These are phyloP conservation scores for Termitomyces sp. DNA, from an alignment of 768 basidiomycete species.

Conservation along the genomic window DNA sequence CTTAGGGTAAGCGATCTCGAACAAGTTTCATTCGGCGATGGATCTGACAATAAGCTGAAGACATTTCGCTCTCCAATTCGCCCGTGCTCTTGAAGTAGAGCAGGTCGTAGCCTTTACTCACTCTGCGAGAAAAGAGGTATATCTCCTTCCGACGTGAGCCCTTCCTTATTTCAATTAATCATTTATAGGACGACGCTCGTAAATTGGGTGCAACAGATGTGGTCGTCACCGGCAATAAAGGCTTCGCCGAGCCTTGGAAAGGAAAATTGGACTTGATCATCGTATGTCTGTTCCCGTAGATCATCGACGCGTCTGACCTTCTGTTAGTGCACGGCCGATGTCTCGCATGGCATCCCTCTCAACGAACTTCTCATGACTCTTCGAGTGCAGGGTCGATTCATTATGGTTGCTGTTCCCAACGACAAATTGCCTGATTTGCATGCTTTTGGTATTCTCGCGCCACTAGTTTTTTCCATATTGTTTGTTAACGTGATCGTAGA, in stretches of 20 bases:
- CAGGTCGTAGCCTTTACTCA: slow-evolving; percentile 58
- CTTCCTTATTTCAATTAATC: background rate
- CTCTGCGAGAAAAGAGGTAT: slow-evolving; percentile 42
- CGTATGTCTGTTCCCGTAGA: slow-evolving; percentile 18
- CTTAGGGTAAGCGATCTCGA: slow-evolving; percentile 33
- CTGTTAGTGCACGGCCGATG: slow-evolving; percentile 28
- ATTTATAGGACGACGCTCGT: slow-evolving; percentile 45
- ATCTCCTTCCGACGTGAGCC: background rate
- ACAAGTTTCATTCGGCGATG: background rate
- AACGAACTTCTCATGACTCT: slow-evolving; percentile 41
- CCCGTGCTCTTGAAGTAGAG: slow-evolving; percentile 52
- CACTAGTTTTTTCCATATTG: background rate
- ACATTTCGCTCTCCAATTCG: slow-evolving; percentile 35
- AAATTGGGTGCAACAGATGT: slow-evolving; percentile 57
- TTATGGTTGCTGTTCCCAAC: slow-evolving; percentile 59
- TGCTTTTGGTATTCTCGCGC: slow-evolving; percentile 19
- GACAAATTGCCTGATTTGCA: slow-evolving; percentile 40
- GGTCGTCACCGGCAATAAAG: slow-evolving; percentile 44
- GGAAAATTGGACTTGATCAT: slow-evolving; percentile 54
- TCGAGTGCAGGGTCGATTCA: slow-evolving; percentile 50
- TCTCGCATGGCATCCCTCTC: slow-evolving; percentile 29
- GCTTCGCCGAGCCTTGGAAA: slow-evolving; percentile 34
- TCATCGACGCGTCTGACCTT: background rate
- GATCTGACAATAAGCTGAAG: slow-evolving; percentile 11
- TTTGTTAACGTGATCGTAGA: background rate